Base-by-base conservation (phyloP, 2,329 filamentous ascomycete genomes). In the Verticillium isaacii region DNA sequence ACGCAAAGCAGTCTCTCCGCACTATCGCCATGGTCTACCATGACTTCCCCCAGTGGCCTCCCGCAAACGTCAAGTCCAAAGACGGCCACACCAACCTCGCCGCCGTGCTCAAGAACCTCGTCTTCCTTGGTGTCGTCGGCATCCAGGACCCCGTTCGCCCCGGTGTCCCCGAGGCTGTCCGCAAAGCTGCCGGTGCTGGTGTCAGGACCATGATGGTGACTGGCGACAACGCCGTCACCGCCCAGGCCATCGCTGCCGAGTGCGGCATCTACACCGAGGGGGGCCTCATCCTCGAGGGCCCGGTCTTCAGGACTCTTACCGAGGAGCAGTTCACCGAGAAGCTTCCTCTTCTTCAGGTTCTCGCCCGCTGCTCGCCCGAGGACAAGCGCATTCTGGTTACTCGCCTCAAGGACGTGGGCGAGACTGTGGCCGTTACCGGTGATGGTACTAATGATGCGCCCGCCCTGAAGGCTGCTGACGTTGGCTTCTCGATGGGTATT, bases 21-120 rank as follows among this genome's bases (percentile, higher is more conserved):
- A 92, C 90, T 0, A 92, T 94, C 60, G 90, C 85, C 19, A 80
- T 93, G 65, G 82, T 90, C 5, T 93, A 91, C 73, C 83, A 85
- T 55, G 91, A 95, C 66, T 92, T 90, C 63, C 82, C 87, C 32
- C 80, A 78, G 62, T 90, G 88, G 83, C 90, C 91, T 32, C 88
- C 81, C 19, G 85, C 89, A 64, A 78, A 83, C 58, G 86, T 82
- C n/a, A 75, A 83, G 17, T 89, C 90, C 60, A 81, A 85, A 17
- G 82, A 85, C 15, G 89, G 90, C 63, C 86, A 90, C 9, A 71
- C 70, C 8, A 82, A 81, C 23, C 82, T 89, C 59, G 89, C 85
- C 11, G 70, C 82, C 59, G 76, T 88, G 67, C 73, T 83, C 56
- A 75, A 80, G 50, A 82, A 87, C 54, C 90, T 95, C 85, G 87